These are phyloP conservation scores for Eucalyptus marginata DNA, from an alignment of 345 rosid species.

Conservation along the genomic window DNA sequence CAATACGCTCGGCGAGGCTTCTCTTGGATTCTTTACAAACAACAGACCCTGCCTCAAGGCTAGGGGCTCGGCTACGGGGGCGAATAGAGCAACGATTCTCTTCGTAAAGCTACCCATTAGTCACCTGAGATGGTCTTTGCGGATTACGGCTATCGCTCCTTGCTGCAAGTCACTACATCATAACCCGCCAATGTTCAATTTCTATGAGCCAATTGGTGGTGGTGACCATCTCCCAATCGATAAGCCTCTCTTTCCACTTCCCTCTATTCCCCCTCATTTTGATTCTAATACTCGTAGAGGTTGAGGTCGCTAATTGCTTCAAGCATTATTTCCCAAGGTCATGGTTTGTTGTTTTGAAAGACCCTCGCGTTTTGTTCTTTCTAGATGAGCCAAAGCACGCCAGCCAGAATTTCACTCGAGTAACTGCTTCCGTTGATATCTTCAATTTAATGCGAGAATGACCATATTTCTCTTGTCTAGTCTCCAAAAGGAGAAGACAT, in stretches of 20 bases:
- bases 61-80: not conserved
- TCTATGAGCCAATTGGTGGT: not conserved
- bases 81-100: not conserved
- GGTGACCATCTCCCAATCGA: not conserved
- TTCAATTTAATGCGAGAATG: not conserved
- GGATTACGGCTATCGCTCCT: not conserved
- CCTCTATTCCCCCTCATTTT: not conserved
- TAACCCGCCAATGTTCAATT: not conserved
- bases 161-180: not conserved
- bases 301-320: not conserved
- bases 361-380: too few relatives aligned
- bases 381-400: not conserved
- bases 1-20: not conserved
- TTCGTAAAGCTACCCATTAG: not conserved
- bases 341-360: not conserved
- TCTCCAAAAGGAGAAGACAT: not conserved
- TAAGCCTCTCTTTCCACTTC: not conserved
- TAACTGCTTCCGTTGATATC: not conserved
- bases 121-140: not conserved
- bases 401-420: not conserved
- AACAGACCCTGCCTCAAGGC: not conserved
- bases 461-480: too few relatives aligned
- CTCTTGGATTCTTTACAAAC: not conserved
- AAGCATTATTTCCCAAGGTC: not conserved
- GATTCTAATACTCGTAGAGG: not conserved